Evolutionary conservation across 192 early-diverging fungal genomes (phyloP).

Genomic region (Backusella liffmaniae): DNA sequence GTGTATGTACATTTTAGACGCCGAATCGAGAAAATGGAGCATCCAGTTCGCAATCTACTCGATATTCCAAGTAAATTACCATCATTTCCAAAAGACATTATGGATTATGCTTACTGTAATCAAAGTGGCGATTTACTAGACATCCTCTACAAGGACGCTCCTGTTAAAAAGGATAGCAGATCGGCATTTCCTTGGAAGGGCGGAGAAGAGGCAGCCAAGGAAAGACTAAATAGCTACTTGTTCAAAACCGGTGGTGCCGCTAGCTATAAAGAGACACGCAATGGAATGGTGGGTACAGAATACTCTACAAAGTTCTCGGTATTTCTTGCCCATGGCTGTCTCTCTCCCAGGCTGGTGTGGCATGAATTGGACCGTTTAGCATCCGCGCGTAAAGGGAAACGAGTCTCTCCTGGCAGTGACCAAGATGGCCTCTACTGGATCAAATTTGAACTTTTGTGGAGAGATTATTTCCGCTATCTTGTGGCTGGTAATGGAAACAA

Average conservation of each 20-base stretch:
- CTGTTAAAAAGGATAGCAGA: neutral
- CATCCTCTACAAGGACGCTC: neutral
- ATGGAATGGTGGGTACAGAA: slow-evolving; percentile 40
- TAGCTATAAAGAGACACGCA: slow-evolving; percentile 41
- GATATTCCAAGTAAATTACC: slow-evolving; percentile 9
- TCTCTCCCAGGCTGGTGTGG: slow-evolving; percentile 23
- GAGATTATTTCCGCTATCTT: slow-evolving; percentile 41
- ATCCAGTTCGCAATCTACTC: slow-evolving; percentile 2
- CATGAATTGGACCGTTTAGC: slow-evolving; percentile 12
- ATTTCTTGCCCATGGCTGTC: slow-evolving; percentile 25
- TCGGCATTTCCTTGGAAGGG: slow-evolving; percentile 38
- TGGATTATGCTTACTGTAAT: neutral
- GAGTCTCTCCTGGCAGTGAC: neutral
- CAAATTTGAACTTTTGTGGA: slow-evolving; percentile 42
- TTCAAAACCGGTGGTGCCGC: slow-evolving; percentile 14
- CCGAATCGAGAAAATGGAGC: slow-evolving; percentile 26
- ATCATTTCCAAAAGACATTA: neutral
- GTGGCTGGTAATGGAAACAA: slow-evolving; percentile 19
- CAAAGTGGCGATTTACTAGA: neutral
- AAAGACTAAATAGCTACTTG: slow-evolving; percentile 33
- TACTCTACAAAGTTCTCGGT: slow-evolving; percentile 42
- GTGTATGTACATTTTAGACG: slow-evolving; percentile 37
- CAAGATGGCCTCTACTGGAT: slow-evolving; percentile 38
- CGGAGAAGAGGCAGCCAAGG: slow-evolving; percentile 29
- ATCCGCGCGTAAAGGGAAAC: neutral